phyloP scores from a whole-genome alignment of 1,284 basidiomycete genomes.

The Somion occarium region DNA sequence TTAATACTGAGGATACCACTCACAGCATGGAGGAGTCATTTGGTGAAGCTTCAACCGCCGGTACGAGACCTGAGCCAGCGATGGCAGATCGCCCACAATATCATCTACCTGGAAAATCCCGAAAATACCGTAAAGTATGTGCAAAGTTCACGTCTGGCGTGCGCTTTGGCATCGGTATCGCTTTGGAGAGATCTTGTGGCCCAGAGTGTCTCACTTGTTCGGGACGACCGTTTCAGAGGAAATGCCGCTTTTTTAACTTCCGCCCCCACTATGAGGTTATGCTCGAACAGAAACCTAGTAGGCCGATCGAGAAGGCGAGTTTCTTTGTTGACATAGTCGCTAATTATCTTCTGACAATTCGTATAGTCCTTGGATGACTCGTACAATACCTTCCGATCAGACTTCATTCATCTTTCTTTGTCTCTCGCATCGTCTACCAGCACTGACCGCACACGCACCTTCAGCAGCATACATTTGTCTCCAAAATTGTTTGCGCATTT shows the following conservation, averaged over 20 bases:
- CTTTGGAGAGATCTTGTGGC: constrained; percentile 82
- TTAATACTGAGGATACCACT: constrained; percentile 4
- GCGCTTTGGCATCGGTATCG: constrained; percentile 86
- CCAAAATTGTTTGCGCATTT: constrained; percentile 89
- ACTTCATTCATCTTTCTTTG: constrained; percentile 91
- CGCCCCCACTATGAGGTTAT: constrained; percentile 80
- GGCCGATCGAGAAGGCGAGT: constrained; percentile 49
- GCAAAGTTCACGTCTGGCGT: constrained; percentile 87
- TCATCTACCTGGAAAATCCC: constrained; percentile 25
- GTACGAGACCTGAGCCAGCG: neutral
- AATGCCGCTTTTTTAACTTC: constrained; percentile 83
- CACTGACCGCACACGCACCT: constrained; percentile 23
- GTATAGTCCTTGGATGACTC: constrained; percentile 63
- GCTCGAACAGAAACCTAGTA: constrained; percentile 48
- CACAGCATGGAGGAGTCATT: constrained; percentile 28
- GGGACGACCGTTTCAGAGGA: constrained; percentile 66
- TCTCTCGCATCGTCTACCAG: constrained; percentile 65
- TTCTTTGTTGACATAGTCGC: too few species aligned
- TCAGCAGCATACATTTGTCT: constrained; percentile 84
- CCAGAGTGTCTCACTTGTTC: constrained; percentile 65
- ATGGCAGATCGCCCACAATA: neutral
- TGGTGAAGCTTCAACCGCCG: constrained; percentile 12
- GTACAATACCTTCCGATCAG: constrained; percentile 86
- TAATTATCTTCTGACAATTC: constrained; percentile 5
- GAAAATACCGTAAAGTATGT: constrained; percentile 47